Conservation (phyloP, 1,139 yeast species). For the Geotrichum klebahnii region DNA sequence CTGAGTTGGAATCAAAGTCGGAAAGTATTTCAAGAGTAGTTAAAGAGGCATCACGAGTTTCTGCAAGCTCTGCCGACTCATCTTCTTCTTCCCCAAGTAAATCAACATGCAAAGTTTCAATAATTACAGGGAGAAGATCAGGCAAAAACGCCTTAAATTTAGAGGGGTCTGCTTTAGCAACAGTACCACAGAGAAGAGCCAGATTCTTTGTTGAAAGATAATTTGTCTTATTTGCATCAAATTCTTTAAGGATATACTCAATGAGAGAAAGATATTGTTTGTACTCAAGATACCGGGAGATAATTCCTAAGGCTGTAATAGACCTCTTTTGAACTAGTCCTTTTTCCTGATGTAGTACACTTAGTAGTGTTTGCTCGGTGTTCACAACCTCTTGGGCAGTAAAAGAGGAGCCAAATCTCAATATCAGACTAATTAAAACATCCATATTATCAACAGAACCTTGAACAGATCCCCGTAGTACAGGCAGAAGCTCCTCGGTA, state of each 20-base stretch:
- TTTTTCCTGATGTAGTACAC: slow-evolving; percentile 29
- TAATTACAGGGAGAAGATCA: slow-evolving; percentile 28
- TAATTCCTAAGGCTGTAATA: slow-evolving; percentile 51
- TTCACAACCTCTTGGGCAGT: slow-evolving; percentile 42
- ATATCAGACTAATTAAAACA: slow-evolving; percentile 55
- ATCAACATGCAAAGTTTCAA: slow-evolving; percentile 27
- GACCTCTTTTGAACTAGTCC: slow-evolving; percentile 42
- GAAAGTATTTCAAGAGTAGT: slow-evolving; percentile 34
- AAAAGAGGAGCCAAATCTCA: slow-evolving; percentile 52
- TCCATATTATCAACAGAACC: slow-evolving; percentile 59
- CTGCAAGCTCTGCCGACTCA: slow-evolving; percentile 29
- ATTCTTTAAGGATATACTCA: slow-evolving; percentile 26
- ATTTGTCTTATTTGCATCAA: slow-evolving; percentile 23
- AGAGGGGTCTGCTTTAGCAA: slow-evolving; percentile 33
- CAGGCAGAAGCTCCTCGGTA: slow-evolving; percentile 37
- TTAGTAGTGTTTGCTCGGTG: slow-evolving; percentile 35
- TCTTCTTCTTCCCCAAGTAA: slow-evolving; percentile 24
- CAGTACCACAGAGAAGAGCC: slow-evolving; percentile 31
- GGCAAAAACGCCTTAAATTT: slow-evolving; percentile 30
- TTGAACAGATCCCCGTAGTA: slow-evolving; percentile 34
- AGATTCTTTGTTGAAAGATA: slow-evolving; percentile 25
- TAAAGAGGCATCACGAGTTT: slow-evolving; percentile 37
- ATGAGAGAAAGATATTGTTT: slow-evolving; percentile 33
- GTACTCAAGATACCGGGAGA: slow-evolving; percentile 42
- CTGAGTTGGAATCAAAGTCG: slow-evolving; percentile 23